Base-by-base conservation (phyloP, 116 monocot species). In the Cymodocea nodosa region DNA sequence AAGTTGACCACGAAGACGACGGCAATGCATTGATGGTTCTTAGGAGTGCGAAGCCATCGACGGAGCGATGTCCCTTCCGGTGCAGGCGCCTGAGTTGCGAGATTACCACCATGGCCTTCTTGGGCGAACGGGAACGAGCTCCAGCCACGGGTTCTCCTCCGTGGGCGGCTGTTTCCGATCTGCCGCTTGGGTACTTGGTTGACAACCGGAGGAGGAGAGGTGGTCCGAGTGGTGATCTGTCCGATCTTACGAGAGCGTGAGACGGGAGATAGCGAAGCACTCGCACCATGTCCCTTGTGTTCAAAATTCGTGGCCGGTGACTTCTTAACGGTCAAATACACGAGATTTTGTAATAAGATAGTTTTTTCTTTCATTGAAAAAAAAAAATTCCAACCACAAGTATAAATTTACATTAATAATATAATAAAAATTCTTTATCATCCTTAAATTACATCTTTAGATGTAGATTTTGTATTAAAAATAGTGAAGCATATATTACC, bases 31-130 rank as follows among this genome's bases (percentile, higher is more conserved):
- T 37, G 62, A 35, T 17, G 37, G 36, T 36, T 18, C 36, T 35
- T n/a, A 16, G 62, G 62, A 62, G 9, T 16, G 35, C 6, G 62
- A 62, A 62, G 40, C 62, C 37, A n/a, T 37, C 36, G 25, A 62
- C n/a, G 62, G 37, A 40, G 24, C 30, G 36, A 30, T 35, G 60
- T 15, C 60, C 60, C 34, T 60, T 60, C 34, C 60, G 34, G 60
- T 60, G 60, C 6, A 60, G 57, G 19, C 22, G 57, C 24, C 57
- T 57, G 57, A 57, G 22, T 9, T 57, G 57, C 20, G 57, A 57
- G 24, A 57, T 24, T 20, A 13, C 12, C 22, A 24, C 24, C 20
- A 3, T 57, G 14, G 19, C 24, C 57, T 57, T 57, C 57, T 24
- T 24, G 13, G 23, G 22, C 10, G 10, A 20, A 23, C 11, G 24